Evolutionary conservation across 2,329 filamentous ascomycete species (phyloP).

Genomic region (Incumbomyces lentus): DNA sequence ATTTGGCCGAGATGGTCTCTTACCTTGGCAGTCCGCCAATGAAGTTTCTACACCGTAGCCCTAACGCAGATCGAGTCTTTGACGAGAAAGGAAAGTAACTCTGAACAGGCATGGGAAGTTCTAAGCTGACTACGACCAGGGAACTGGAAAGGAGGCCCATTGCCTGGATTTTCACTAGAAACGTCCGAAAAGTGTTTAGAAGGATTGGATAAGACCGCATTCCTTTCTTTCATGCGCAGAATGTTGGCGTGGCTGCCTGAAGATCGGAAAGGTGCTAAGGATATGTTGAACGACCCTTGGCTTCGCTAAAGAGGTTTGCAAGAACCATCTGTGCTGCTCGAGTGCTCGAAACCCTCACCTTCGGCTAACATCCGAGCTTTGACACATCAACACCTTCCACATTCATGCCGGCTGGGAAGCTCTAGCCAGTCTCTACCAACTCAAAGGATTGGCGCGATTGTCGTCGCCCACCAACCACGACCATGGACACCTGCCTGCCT

Average conservation of each 20-base stretch:
- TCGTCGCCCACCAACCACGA: too few species aligned
- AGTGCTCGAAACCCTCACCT: too few species aligned
- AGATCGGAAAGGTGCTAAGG: slow-evolving; percentile 15
- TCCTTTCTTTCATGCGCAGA: slow-evolving; percentile 14
- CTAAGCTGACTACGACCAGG: not conserved
- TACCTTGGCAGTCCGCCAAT: not conserved
- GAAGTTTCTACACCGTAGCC: not conserved
- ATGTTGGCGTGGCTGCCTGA: slow-evolving; percentile 18
- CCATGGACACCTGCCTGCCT: too few species aligned
- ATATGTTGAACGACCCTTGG: slow-evolving; percentile 17
- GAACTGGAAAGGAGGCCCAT: not conserved
- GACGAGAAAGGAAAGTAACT: not conserved
- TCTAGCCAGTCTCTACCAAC: too few species aligned
- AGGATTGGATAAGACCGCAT: slow-evolving; percentile 17
- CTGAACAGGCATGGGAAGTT: not conserved
- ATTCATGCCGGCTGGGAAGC: too few species aligned
- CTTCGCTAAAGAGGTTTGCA: not conserved
- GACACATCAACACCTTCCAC: too few species aligned
- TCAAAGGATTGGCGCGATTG: too few species aligned
- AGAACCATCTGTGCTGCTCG: too few species aligned
- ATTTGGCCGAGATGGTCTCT: not conserved
- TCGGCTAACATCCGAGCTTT: too few species aligned
- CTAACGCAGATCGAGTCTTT: not conserved
- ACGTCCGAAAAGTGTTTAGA: slow-evolving; percentile 15
- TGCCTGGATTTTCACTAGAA: slow-evolving; percentile 13